Conservation (phyloP, 2,329 filamentous ascomycete species). For the Zymoseptoria brevis region DNA sequence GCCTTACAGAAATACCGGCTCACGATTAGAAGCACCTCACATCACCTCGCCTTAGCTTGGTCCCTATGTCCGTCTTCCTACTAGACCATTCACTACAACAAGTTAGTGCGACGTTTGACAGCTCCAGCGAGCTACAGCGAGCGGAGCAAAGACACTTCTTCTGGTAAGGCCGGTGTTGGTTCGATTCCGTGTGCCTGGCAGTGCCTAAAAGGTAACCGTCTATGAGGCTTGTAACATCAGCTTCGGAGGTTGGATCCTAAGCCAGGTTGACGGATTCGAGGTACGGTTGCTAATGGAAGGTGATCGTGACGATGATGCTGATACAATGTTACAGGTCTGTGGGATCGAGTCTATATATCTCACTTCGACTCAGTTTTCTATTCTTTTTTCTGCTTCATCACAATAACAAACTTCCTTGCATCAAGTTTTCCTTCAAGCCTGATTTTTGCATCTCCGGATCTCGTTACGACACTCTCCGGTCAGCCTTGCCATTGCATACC, state of each 20-base stretch:
- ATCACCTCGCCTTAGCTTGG: not conserved
- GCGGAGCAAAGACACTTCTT: not conserved
- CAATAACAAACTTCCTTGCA: not conserved
- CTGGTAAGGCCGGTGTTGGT: not conserved
- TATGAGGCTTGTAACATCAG: not conserved
- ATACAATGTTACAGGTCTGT: not conserved
- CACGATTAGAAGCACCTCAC: not conserved
- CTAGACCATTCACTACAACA: not conserved
- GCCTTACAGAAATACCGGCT: not conserved
- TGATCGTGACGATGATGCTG: not conserved
- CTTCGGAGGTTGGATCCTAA: not conserved
- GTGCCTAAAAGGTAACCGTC: not conserved
- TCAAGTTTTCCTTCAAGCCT: not conserved
- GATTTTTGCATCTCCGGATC: not conserved
- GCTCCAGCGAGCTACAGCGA: not conserved
- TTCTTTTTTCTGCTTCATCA: not conserved
- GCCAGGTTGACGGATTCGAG: not conserved
- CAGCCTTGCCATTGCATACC: not conserved
- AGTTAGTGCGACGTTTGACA: not conserved
- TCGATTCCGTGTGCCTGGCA: not conserved
- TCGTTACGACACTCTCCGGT: not conserved
- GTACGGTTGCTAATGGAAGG: not conserved
- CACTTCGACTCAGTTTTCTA: not conserved
- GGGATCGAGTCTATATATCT: not conserved
- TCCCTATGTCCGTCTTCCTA: not conserved